phyloP scores from a whole-genome alignment of 108 stramenopile genomes.

The Licmophora abbreviata region DNA sequence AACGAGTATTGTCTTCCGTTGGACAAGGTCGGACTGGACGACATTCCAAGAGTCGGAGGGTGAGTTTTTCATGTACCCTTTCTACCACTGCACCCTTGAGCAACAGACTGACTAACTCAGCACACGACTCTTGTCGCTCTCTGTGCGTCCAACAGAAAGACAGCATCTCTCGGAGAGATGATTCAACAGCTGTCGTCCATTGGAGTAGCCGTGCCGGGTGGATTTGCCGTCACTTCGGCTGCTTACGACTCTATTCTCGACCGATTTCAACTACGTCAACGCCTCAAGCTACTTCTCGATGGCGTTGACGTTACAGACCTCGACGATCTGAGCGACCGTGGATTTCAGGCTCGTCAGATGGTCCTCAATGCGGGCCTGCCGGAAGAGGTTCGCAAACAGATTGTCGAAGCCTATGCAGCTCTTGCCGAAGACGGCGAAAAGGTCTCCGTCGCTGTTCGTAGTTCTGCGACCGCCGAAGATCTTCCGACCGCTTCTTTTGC shows the following conservation, averaged over 20 bases:
- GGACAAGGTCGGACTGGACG: slow-evolving; percentile 17
- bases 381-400: slow-evolving; percentile 11
- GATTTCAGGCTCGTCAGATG: slow-evolving; percentile 27
- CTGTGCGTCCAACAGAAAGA: slow-evolving; percentile 13
- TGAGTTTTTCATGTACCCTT: slow-evolving; percentile 3
- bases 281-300: not conserved
- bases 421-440: slow-evolving; percentile 3
- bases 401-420: not conserved
- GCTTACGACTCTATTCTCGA: slow-evolving; percentile 7
- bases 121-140: not conserved
- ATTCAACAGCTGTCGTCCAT: slow-evolving; percentile 11
- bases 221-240: slow-evolving; percentile 10
- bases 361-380: slow-evolving; percentile 32
- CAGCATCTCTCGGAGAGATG: slow-evolving; percentile 35
- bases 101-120: not conserved
- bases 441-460: slow-evolving; percentile 24
- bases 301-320: not conserved
- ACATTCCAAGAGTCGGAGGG: slow-evolving; percentile 33
- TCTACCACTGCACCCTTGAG: not conserved
- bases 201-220: slow-evolving; percentile 7
- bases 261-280: slow-evolving; percentile 8
- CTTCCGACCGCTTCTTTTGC: slow-evolving; percentile 32
- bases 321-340: slow-evolving; percentile 4
- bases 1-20: slow-evolving; percentile 23
- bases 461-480: slow-evolving; percentile 36